A percentile compares a stretch with the other conserved stretches of the same genome.
These are phyloP conservation scores for Podospora pseudopauciseta DNA, from an alignment of 495 filamentous ascomycete species.

Conservation along the genomic window DNA sequence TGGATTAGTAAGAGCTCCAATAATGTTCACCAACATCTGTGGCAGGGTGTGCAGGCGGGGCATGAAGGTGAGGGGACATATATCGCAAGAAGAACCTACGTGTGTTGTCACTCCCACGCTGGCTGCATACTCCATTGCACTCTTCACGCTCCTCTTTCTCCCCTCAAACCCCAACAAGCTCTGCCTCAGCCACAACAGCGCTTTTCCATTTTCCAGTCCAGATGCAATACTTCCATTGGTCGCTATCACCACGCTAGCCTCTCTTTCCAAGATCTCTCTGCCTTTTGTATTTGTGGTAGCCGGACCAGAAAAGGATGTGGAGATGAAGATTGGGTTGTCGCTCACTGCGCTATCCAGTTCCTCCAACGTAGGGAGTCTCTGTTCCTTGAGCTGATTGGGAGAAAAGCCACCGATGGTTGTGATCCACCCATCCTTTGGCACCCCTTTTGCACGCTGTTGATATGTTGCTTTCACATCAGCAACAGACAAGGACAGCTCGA, in stretches of 20 bases:
- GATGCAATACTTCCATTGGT: background rate
- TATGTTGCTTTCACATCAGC: background rate
- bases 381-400: background rate
- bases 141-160: background rate
- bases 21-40: background rate
- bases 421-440: background rate
- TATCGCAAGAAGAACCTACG: background rate
- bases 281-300: background rate
- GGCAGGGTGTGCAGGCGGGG: conserved; percentile 6
- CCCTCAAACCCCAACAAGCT: background rate
- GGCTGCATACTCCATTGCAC: background rate
- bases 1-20: background rate
- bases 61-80: background rate
- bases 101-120: conserved; percentile 1
- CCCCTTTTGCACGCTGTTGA: background rate
- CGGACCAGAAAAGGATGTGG: background rate
- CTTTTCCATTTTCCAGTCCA: background rate
- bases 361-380: background rate
- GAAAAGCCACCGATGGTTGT: conserved; percentile 3
- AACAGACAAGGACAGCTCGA: background rate
- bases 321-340: background rate
- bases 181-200: background rate
- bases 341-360: background rate
- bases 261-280: background rate
- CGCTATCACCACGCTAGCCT: background rate